Conservation (phyloP, 2,329 filamentous ascomycete genomes). For the Fusarium papillatum region DNA sequence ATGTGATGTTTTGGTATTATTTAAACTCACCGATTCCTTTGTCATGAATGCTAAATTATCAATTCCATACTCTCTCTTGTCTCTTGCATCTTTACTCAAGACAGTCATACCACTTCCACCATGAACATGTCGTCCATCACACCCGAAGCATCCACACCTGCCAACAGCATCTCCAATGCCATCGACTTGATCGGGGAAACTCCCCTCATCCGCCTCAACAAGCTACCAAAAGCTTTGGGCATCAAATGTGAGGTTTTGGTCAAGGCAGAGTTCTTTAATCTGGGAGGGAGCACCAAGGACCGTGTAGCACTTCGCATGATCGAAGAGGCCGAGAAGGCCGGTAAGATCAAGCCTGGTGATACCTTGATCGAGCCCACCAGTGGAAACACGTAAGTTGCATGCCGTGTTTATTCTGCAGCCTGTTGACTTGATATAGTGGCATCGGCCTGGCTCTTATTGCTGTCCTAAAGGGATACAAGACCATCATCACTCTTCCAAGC, state of each 20-base stretch:
- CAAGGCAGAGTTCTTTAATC: constrained; percentile 93
- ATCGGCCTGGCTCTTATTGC: constrained; percentile 95
- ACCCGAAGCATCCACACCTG: neutral
- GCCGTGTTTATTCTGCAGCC: neutral
- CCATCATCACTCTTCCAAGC: constrained; percentile 96
- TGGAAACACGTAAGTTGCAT: constrained; percentile 79
- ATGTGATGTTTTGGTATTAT: neutral
- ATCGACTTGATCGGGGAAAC: constrained; percentile 93
- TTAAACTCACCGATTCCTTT: neutral
- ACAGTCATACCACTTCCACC: neutral
- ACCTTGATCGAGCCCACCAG: constrained; percentile 97
- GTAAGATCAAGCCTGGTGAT: constrained; percentile 96
- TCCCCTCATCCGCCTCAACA: constrained; percentile 91
- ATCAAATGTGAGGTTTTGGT: constrained; percentile 90
- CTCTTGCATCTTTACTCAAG: neutral
- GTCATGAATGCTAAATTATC: neutral
- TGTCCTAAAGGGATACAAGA: constrained; percentile 96
- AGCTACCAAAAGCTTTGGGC: constrained; percentile 90
- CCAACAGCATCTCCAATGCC: constrained; percentile 60
- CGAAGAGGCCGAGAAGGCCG: constrained; percentile 91
- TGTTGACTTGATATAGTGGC: constrained; percentile 60
- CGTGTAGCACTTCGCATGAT: constrained; percentile 97
- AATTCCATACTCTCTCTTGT: neutral
- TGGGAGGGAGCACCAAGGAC: constrained; percentile 93
- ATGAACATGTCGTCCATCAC: neutral